These are phyloP conservation scores for Boechera divaricarpa DNA, from an alignment of 345 rosid species.

Conservation along the genomic window DNA sequence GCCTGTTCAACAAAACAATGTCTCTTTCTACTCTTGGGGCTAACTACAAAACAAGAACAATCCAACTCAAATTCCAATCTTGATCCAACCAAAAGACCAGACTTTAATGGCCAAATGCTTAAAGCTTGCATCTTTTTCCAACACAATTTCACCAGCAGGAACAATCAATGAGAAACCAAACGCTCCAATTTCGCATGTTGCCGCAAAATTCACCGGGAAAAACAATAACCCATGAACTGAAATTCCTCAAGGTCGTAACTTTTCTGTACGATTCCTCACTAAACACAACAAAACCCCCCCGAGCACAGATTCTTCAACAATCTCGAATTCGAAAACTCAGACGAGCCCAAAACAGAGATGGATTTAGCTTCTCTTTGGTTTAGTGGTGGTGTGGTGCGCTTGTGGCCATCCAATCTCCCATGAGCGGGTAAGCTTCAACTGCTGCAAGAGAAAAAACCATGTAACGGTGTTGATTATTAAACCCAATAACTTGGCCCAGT, in stretches of 20 bases:
- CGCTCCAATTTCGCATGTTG: constrained; percentile 20
- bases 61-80: constrained; percentile 55
- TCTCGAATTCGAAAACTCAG: constrained; percentile 15
- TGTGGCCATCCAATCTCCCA: constrained; percentile 48
- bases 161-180: constrained; percentile 32
- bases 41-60: constrained; percentile 44
- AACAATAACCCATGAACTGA: constrained; percentile 31
- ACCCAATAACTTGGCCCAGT: constrained; percentile 20
- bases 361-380: constrained; percentile 15
- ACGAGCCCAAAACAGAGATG: constrained; percentile 9
- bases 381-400: constrained; percentile 37
- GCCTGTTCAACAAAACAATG: constrained; percentile 36
- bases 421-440: constrained; percentile 43
- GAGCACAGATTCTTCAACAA: not conserved
- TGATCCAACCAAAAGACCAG: constrained; percentile 56
- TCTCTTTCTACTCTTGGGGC: constrained; percentile 43
- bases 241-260: constrained; percentile 20
- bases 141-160: constrained; percentile 21
- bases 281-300: not conserved
- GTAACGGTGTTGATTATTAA: not conserved
- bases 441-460: not conserved
- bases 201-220: constrained; percentile 2
- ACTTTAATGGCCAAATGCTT: constrained; percentile 43
- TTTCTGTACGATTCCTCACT: not conserved
- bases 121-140: constrained; percentile 74